A percentile compares a stretch with the other conserved stretches of the same genome.
Evolutionary conservation across 78 protist species (phyloP).

Genomic region (Cavenderia fasciculata): DNA sequence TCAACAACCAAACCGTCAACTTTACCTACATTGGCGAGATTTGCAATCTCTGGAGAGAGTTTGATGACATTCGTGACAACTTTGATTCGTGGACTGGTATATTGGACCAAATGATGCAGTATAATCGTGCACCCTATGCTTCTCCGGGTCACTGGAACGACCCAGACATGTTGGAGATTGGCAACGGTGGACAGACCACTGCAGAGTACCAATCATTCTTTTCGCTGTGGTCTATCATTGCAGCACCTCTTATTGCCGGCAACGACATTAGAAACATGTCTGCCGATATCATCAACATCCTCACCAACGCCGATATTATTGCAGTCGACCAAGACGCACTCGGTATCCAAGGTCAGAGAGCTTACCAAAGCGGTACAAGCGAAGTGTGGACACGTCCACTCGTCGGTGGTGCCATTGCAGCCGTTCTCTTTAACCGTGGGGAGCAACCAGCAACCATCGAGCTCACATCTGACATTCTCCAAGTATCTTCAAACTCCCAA

Average conservation of each 20-base stretch:
- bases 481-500: not conserved
- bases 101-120: not conserved
- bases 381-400: slow-evolving; percentile 64
- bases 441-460: not conserved
- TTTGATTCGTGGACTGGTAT: slow-evolving; percentile 37
- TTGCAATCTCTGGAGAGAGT: slow-evolving; percentile 85
- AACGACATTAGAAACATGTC: slow-evolving; percentile 69
- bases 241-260: slow-evolving; percentile 87
- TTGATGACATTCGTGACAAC: slow-evolving; percentile 55
- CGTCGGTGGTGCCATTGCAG: not conserved
- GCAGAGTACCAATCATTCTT: slow-evolving; percentile 72
- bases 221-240: slow-evolving; percentile 79
- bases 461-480: not conserved
- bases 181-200: slow-evolving; percentile 68
- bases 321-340: slow-evolving; percentile 83
- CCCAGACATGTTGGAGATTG: slow-evolving; percentile 85
- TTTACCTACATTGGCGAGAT: slow-evolving; percentile 40
- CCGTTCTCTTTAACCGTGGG: slow-evolving; percentile 55
- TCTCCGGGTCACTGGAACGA: slow-evolving; percentile 86
- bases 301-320: slow-evolving; percentile 78
- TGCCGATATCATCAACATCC: slow-evolving; percentile 19
- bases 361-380: not conserved
- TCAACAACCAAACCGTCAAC: not conserved
- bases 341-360: slow-evolving; percentile 75
- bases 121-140: slow-evolving; percentile 36